Conservation (phyloP, 2,329 filamentous ascomycete genomes). For the Fusarium longipes region DNA sequence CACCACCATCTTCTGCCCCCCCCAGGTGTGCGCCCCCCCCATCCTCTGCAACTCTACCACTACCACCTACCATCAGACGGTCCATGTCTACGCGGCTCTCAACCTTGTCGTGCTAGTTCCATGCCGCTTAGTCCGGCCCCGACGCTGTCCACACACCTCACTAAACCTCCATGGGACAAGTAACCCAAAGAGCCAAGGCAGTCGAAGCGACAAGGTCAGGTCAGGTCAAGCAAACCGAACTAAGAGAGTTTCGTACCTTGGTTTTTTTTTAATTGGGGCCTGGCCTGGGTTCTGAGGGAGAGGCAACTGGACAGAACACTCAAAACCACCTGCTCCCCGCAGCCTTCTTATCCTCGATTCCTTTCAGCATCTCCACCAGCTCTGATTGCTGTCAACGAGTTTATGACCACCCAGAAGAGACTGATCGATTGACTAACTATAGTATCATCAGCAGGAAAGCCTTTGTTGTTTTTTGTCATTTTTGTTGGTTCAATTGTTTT, state of each 20-base stretch:
- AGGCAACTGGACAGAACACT: conserved; percentile 25
- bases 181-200: conserved; percentile 23
- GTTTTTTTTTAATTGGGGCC: conserved; percentile 29
- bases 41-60: conserved; percentile 9
- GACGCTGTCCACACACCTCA: conserved; percentile 32
- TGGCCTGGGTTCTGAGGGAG: neutral
- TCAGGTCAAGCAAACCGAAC: neutral
- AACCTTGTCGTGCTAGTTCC: conserved; percentile 46
- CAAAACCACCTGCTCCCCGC: conserved; percentile 47
- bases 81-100: conserved; percentile 47
- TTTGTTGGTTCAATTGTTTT: conserved; percentile 13
- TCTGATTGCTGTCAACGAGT: conserved; percentile 42
- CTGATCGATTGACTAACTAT: conserved; percentile 40
- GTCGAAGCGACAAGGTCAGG: conserved; percentile 8
- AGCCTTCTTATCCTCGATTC: conserved; percentile 31
- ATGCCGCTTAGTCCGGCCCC: conserved; percentile 47
- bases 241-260: conserved; percentile 32
- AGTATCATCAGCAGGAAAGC: conserved; percentile 41
- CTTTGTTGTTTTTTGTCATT: conserved; percentile 18
- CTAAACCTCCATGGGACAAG: conserved; percentile 14
- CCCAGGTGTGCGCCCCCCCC: conserved; percentile 8
- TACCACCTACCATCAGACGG: conserved; percentile 33
- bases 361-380: conserved; percentile 41
- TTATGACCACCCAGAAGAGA: conserved; percentile 33
- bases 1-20: conserved; percentile 1